Evolutionary conservation across 2,329 filamentous ascomycete species (phyloP).

Genomic region (Huntiella decipiens): DNA sequence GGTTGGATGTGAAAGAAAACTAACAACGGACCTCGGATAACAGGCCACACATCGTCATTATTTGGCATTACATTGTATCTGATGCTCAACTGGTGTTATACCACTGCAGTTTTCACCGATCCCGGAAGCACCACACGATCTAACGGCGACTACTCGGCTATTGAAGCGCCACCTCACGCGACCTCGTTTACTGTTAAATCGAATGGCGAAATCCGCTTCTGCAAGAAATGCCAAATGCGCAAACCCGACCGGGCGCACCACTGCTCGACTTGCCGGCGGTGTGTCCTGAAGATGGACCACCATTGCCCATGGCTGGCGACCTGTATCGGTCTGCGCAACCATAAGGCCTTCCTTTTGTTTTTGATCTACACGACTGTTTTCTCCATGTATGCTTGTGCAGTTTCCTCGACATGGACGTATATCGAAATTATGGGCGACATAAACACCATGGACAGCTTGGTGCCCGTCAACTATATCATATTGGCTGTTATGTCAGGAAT

Average conservation of each 20-base stretch:
- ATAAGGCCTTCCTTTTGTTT: constrained; percentile 89
- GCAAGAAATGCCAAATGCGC: constrained; percentile 88
- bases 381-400: constrained; percentile 62
- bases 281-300: constrained; percentile 98
- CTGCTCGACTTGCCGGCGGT: constrained; percentile 84
- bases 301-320: constrained; percentile 97
- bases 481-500: constrained; percentile 75
- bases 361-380: constrained; percentile 77
- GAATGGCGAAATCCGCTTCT: constrained; percentile 71
- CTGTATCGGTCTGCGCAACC: constrained; percentile 83
- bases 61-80: constrained; percentile 54
- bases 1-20: neutral
- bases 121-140: constrained; percentile 54
- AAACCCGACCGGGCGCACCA: constrained; percentile 95
- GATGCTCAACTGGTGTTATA: constrained; percentile 77
- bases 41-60: constrained; percentile 13
- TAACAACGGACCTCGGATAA: neutral
- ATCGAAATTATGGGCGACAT: constrained; percentile 55
- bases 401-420: constrained; percentile 69
- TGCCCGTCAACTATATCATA: constrained; percentile 83
- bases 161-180: constrained; percentile 34
- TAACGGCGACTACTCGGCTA: constrained; percentile 45
- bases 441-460: constrained; percentile 52
- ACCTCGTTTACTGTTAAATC: constrained; percentile 83
- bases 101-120: constrained; percentile 77